Base-by-base conservation (phyloP, 2,329 filamentous ascomycete species). In the Stylonectria norvegica region DNA sequence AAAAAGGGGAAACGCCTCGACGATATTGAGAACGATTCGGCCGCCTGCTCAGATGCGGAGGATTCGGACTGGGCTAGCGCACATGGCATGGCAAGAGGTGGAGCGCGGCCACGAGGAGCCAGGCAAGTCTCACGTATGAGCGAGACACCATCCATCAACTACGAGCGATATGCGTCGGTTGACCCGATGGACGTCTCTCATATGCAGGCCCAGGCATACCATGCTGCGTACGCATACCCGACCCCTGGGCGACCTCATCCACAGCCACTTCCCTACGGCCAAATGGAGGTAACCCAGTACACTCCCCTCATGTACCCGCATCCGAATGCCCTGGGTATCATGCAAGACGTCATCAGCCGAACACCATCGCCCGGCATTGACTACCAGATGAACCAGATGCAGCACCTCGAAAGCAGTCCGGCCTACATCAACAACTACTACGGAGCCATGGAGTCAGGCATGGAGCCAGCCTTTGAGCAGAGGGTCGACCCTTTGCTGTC, bases 1-100 rank as follows among this genome's bases (percentile, higher is more conserved):
- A 71, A 71, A 48, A 69, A 67, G 47, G 30, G 47, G 22, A 64
- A 51, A 33, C 59, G 71, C 35, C 71, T 71, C 5, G 46, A 34
- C n/a, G 42, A 47, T 15, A 38, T 30, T 4, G 46, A 48, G 3
- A 42, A 22, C 12, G 48, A 50, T 4, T 46, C 40, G 14, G 17
- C 36, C 16, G 35, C 23, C 20, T 37, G 43, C 34, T 50, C 48
- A 3, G 55, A 53, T 16, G 39, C 50, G 8, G 43, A 47, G 10
- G 55, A 56, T 20, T 46, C 49, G 11, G 55, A 53, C 7, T 58
- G 54, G 53, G 43, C 42, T 9, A 33, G 35, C 10, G 33, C 43
- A 8, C 44, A 38, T 12, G 38, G 40, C 11, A 23, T 37, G 23
- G 34, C 42, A 11, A 20, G 31, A 34, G 22, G 15, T 15, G 36